Percentiles rank a stretch among this genome's conserved stretches.
Conservation (phyloP, 2,329 filamentous ascomycete species). For the Plectosphaerella plurivora region DNA sequence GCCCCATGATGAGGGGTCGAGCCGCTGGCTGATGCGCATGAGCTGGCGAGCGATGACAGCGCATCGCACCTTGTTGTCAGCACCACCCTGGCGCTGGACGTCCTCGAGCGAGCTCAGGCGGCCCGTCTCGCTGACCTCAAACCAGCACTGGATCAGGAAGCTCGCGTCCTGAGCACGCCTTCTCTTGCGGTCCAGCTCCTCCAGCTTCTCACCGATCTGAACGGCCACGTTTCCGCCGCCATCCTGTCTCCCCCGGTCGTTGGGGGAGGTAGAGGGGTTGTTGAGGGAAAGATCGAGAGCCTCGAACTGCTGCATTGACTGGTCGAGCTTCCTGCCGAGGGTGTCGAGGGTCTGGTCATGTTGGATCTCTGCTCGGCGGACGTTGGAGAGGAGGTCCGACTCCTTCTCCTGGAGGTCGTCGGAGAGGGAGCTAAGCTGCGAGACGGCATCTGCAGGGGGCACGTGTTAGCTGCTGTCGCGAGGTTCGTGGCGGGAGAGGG, state of each 20-base stretch:
- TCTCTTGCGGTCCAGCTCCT: conserved; percentile 90
- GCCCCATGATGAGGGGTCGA: conserved; percentile 74
- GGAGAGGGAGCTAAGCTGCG: conserved; percentile 64
- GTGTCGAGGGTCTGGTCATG: conserved; percentile 89
- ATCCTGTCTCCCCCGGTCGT: conserved; percentile 43
- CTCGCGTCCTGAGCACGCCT: conserved; percentile 87
- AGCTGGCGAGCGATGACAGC: conserved; percentile 91
- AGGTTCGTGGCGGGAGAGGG: not conserved
- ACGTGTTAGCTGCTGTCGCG: conserved; percentile 17
- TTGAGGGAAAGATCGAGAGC: conserved; percentile 81
- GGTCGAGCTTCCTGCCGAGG: conserved; percentile 81
- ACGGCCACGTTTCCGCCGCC: conserved; percentile 84
- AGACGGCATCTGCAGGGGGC: conserved; percentile 50
- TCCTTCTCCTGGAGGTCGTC: conserved; percentile 87
- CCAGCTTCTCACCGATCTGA: conserved; percentile 87
- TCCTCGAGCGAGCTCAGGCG: conserved; percentile 85
- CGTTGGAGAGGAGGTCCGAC: conserved; percentile 84
- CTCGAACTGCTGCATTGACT: conserved; percentile 90
- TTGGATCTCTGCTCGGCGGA: conserved; percentile 84
- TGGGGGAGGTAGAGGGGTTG: conserved; percentile 32
- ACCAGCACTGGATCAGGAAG: conserved; percentile 95
- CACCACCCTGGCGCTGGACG: conserved; percentile 76
- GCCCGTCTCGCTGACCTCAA: conserved; percentile 87
- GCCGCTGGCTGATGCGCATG: conserved; percentile 86
- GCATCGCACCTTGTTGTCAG: conserved; percentile 89